phyloP scores from a whole-genome alignment of 495 filamentous ascomycete genomes.

The Aspergillus sparsus region DNA sequence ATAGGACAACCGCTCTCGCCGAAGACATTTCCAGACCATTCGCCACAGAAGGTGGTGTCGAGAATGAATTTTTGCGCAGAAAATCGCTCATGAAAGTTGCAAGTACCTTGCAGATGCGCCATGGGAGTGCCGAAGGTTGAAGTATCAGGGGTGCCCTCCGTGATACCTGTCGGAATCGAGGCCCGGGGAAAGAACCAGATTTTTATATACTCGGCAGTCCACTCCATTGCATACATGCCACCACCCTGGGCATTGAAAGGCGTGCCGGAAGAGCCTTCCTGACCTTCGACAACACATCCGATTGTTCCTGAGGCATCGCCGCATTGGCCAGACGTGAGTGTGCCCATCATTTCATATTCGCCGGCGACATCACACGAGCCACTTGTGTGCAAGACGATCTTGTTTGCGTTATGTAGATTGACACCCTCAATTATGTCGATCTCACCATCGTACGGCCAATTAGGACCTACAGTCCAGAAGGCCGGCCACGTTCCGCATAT shows the following conservation, averaged over 20 bases:
- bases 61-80: conserved; percentile 73
- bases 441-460: conserved; percentile 81
- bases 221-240: conserved; percentile 78
- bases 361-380: conserved; percentile 60
- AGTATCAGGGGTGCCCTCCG: conserved; percentile 59
- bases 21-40: conserved; percentile 74
- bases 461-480: conserved; percentile 71
- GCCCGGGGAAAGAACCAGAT: conserved; percentile 77
- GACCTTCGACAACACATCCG: conserved; percentile 50
- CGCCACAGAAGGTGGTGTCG: conserved; percentile 85
- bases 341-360: conserved; percentile 50
- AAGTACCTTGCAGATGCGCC: conserved; percentile 62
- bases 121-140: conserved; percentile 66
- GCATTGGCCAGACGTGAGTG: conserved; percentile 55
- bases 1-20: conserved; percentile 41
- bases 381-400: conserved; percentile 74
- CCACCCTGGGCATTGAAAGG: conserved; percentile 74
- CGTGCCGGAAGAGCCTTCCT: conserved; percentile 61
- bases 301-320: conserved; percentile 50
- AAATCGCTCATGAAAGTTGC: conserved; percentile 69
- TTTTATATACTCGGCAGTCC: conserved; percentile 64
- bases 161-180: conserved; percentile 59
- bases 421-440: conserved; percentile 93
- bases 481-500: conserved; percentile 75
- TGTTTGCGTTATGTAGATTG: conserved; percentile 62